Conservation (phyloP, 2,329 filamentous ascomycete genomes). For the Pseudogymnoascus sp. region DNA sequence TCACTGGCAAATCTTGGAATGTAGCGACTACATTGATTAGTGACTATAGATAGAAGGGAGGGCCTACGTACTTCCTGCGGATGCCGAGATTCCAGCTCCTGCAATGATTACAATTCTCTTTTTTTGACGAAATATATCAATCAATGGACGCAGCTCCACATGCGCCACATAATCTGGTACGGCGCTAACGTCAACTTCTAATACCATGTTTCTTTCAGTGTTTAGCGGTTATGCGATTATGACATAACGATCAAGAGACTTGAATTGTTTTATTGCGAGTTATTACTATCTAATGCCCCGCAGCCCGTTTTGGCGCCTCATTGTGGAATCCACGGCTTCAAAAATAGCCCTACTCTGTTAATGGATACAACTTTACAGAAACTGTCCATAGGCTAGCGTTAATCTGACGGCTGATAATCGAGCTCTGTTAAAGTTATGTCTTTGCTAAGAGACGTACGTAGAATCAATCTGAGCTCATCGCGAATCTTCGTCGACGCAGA, state of each 20-base stretch:
- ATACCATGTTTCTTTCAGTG: slow-evolving; percentile 11
- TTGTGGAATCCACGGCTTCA: background rate
- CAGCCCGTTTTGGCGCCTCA: slow-evolving; percentile 11
- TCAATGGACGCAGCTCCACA: slow-evolving; percentile 53
- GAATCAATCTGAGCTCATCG: slow-evolving; percentile 15
- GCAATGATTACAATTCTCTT: slow-evolving; percentile 94
- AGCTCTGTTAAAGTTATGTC: slow-evolving; percentile 18
- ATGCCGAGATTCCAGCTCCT: slow-evolving; percentile 89
- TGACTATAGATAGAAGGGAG: slow-evolving; percentile 6
- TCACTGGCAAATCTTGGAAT: slow-evolving; percentile 13
- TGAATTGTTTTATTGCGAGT: background rate
- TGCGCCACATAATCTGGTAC: slow-evolving; percentile 16
- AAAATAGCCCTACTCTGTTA: slow-evolving; percentile 6
- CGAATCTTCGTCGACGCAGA: slow-evolving; percentile 15
- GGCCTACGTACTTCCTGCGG: slow-evolving; percentile 65
- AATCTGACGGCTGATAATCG: slow-evolving; percentile 16
- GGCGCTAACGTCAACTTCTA: slow-evolving; percentile 10
- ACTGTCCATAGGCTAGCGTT: background rate
- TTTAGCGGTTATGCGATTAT: slow-evolving; percentile 8
- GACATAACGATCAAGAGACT: background rate
- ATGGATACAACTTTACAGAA: background rate
- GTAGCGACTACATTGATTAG: slow-evolving; percentile 16
- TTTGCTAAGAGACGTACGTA: slow-evolving; percentile 14
- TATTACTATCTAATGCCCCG: slow-evolving; percentile 10
- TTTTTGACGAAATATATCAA: slow-evolving; percentile 71